Evolutionary conservation across 2,329 filamentous ascomycete species (phyloP).

Genomic region (Trichophyton rubrum): DNA sequence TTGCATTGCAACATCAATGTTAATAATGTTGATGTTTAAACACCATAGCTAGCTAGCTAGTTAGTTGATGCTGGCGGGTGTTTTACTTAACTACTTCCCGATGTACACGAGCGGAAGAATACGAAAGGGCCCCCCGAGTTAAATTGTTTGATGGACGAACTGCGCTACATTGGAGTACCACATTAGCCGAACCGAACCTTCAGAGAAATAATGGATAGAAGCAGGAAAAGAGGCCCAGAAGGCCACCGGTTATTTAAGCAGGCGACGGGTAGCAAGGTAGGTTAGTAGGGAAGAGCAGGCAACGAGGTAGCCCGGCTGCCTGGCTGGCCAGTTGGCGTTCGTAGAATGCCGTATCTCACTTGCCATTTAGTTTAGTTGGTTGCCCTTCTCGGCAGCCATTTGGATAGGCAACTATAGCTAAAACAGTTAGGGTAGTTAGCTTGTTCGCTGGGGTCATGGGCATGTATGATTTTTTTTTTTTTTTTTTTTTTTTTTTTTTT

Average conservation of each 20-base stretch:
- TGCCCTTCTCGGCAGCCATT: not conserved
- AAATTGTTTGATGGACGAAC: not conserved
- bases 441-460: no score
- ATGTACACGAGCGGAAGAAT: constrained; percentile 4
- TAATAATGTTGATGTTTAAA: no score
- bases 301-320: no score
- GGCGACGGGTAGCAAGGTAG: no score
- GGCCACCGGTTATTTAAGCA: not conserved
- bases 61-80: no score
- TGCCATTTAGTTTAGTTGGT: not conserved
- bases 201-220: not conserved
- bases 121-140: not conserved
- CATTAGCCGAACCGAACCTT: not conserved
- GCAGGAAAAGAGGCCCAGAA: not conserved
- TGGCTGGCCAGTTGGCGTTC: not conserved
- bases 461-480: no score
- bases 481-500: no score
- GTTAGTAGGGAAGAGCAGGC: no score
- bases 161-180: not conserved
- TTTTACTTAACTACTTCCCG: not conserved
- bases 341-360: not conserved
- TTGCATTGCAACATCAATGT: no score
- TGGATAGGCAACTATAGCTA: no score
- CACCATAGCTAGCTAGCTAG: no score
- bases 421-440: no score